Conservation (phyloP, 371 early-diverging fungal genomes). For the Mortierella polycephala region DNA sequence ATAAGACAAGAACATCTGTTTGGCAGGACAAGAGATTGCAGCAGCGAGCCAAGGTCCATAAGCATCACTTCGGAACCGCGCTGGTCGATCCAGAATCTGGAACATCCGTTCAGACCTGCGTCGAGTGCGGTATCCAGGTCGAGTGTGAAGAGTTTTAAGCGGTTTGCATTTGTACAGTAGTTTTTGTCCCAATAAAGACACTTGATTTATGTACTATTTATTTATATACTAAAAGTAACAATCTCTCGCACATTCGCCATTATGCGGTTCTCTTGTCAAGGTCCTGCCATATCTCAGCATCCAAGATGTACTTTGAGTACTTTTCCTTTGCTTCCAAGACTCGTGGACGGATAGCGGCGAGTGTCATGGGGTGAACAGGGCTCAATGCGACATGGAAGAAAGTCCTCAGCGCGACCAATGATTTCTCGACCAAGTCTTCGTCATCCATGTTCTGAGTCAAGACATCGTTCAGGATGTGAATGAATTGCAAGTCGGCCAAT, state of each 20-base stretch:
- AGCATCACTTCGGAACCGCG: slow-evolving; percentile 74
- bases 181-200: neutral
- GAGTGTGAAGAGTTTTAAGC: slow-evolving; percentile 78
- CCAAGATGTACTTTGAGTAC: slow-evolving; percentile 58
- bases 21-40: slow-evolving; percentile 69
- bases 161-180: neutral
- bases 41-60: slow-evolving; percentile 69
- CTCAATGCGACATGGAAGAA: slow-evolving; percentile 51
- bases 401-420: slow-evolving; percentile 36
- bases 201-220: neutral
- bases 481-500: slow-evolving; percentile 56
- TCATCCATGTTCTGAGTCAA: slow-evolving; percentile 63
- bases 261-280: slow-evolving; percentile 52
- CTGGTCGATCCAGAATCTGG: slow-evolving; percentile 61
- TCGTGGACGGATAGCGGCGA: slow-evolving; percentile 48
- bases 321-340: slow-evolving; percentile 55
- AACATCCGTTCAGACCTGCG: slow-evolving; percentile 68
- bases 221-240: neutral
- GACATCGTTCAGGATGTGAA: slow-evolving; percentile 55
- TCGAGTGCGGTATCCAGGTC: slow-evolving; percentile 74
- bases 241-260: neutral
- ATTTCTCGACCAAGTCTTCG: slow-evolving; percentile 77
- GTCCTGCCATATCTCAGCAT: slow-evolving; percentile 60
- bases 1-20: slow-evolving; percentile 83
- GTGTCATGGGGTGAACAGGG: slow-evolving; percentile 54